Percentiles rank a stretch among this genome's conserved stretches.
phyloP scores from a whole-genome alignment of 192 early-diverging fungal species.

The Umbelopsis vinacea region DNA sequence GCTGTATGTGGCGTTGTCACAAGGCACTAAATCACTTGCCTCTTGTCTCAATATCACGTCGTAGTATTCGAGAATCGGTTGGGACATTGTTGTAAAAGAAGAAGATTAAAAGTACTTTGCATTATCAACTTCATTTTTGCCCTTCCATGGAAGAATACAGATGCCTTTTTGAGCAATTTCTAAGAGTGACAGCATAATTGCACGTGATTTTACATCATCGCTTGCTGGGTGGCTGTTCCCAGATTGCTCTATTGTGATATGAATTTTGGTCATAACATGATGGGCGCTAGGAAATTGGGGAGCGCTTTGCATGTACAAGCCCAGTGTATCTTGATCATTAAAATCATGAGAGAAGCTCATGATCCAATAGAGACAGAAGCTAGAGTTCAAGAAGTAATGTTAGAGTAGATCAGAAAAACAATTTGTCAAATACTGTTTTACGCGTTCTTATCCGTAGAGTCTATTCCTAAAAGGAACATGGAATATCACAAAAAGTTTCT shows the following conservation, averaged over 20 bases:
- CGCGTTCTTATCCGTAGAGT: no score
- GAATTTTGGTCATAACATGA: no score
- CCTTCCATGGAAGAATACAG: not conserved
- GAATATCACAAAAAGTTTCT: no score
- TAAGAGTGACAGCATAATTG: not conserved
- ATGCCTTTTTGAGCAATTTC: not conserved
- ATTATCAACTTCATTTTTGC: not conserved
- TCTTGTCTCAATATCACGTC: slow-evolving; percentile 5
- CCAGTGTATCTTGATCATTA: no score
- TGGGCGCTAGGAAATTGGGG: no score
- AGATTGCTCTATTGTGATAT: not conserved
- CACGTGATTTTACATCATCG: slow-evolving; percentile 15
- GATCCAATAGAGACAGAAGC: no score
- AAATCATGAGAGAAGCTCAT: no score
- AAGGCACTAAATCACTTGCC: not conserved
- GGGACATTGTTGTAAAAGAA: not conserved
- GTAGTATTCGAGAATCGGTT: slow-evolving; percentile 11
- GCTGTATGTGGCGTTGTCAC: not conserved
- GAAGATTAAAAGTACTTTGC: not conserved
- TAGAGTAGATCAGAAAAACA: no score
- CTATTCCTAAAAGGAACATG: no score
- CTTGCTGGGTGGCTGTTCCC: not conserved
- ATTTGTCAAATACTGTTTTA: no score
- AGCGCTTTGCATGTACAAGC: no score
- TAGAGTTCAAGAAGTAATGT: no score